These are phyloP conservation scores for Cutaneotrichosporon curvatum DNA, from an alignment of 1,284 basidiomycete genomes.

Conservation along the genomic window DNA sequence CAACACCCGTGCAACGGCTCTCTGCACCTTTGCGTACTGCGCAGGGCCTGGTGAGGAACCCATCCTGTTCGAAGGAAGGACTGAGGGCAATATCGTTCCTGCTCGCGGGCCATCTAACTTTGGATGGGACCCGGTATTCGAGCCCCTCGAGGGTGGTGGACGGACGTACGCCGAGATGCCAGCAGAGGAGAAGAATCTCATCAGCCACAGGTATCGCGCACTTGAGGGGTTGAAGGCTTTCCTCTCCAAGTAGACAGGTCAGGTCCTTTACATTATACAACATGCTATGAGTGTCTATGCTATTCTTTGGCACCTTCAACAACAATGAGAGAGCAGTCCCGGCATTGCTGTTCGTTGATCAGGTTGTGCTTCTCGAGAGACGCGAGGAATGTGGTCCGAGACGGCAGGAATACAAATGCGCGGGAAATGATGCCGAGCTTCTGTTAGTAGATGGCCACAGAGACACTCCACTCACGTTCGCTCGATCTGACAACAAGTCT, in stretches of 20 bases:
- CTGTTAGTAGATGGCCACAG: too few relatives aligned
- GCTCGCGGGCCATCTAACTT: slow-evolving; percentile 68
- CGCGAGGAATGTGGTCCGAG: background rate
- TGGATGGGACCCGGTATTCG: slow-evolving; percentile 92
- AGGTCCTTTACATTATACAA: too few relatives aligned
- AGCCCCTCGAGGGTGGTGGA: slow-evolving; percentile 54
- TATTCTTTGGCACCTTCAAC: too few relatives aligned
- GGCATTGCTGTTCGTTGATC: slow-evolving; percentile 2
- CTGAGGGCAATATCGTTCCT: slow-evolving; percentile 79
- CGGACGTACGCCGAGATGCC: slow-evolving; percentile 84
- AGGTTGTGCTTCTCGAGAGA: slow-evolving; percentile 1
- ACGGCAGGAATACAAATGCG: slow-evolving; percentile 3
- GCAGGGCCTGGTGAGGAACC: slow-evolving; percentile 67
- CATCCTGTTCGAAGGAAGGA: slow-evolving; percentile 84
- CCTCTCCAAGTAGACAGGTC: slow-evolving; percentile 46
- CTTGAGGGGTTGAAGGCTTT: slow-evolving; percentile 70
- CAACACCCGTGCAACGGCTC: slow-evolving; percentile 71
- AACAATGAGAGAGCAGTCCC: slow-evolving; percentile 2
- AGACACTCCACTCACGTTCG: slow-evolving; percentile 13
- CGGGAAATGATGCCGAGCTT: slow-evolving; percentile 10
- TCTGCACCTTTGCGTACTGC: slow-evolving; percentile 95
- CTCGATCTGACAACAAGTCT: background rate
- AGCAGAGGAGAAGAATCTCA: slow-evolving; percentile 70
- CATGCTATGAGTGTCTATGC: too few relatives aligned
- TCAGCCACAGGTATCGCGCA: slow-evolving; percentile 85